Conservation (phyloP, 139 green algal genomes). For the Asterochloris sp. region DNA sequence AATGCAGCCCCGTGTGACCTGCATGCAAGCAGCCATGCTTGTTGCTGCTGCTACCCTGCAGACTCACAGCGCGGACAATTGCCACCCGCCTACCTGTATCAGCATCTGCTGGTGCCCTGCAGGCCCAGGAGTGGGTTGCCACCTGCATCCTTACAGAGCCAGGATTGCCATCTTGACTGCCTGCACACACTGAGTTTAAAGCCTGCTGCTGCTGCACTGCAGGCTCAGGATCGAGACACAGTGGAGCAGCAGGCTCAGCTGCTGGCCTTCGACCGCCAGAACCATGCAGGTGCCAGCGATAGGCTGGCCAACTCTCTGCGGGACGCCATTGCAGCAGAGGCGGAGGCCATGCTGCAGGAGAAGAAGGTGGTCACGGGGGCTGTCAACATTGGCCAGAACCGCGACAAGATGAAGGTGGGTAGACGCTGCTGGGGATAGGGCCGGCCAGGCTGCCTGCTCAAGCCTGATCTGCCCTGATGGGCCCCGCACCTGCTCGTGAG, state of each 20-base stretch:
- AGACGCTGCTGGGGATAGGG: neutral
- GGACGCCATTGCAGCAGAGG: slow-evolving; percentile 40
- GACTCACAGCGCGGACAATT: too few species aligned
- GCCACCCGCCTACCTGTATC: too few species aligned
- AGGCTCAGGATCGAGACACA: slow-evolving; percentile 49
- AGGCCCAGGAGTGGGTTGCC: too few species aligned
- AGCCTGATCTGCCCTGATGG: too few species aligned
- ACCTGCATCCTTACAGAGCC: too few species aligned
- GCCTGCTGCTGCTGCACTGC: neutral
- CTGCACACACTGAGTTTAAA: neutral
- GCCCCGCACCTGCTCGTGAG: too few species aligned
- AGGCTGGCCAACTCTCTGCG: slow-evolving; percentile 20
- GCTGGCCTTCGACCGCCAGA: slow-evolving; percentile 82
- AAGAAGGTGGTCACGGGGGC: slow-evolving; percentile 37
- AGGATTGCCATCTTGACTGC: neutral
- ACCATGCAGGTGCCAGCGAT: slow-evolving; percentile 75
- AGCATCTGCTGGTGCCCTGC: too few species aligned
- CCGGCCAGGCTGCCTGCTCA: too few species aligned
- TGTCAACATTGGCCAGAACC: slow-evolving; percentile 71
- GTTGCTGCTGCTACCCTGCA: too few species aligned
- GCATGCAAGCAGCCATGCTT: too few species aligned
- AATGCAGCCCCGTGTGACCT: too few species aligned
- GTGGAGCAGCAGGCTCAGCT: slow-evolving; percentile 64
- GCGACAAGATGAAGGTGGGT: slow-evolving; percentile 59
- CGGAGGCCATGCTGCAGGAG: slow-evolving; percentile 40